A percentile compares a stretch with the other conserved stretches of the same genome.
Conservation (phyloP, 768 basidiomycete genomes). For the Multifurca ochricompacta region DNA sequence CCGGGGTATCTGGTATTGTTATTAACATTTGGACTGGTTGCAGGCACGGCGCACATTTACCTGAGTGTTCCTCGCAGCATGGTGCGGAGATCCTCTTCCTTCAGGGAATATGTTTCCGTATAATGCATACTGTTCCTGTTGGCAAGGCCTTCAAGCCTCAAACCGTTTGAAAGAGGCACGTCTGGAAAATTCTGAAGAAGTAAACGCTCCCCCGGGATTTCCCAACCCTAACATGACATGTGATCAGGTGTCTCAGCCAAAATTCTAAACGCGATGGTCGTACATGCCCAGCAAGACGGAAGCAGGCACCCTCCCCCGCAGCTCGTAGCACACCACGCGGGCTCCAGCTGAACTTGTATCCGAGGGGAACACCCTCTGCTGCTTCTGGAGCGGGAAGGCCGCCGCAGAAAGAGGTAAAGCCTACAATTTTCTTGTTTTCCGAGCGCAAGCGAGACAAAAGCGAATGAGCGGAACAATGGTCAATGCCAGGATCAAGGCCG, state of each 20-base stretch:
- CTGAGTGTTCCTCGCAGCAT: constrained; percentile 81
- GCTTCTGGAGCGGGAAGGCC: constrained; percentile 77
- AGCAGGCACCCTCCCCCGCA: constrained; percentile 64
- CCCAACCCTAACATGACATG: constrained; percentile 31
- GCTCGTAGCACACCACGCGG: constrained; percentile 82
- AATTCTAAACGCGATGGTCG: neutral
- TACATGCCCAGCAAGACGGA: constrained; percentile 51
- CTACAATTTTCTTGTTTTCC: constrained; percentile 48
- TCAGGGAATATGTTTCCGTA: constrained; percentile 53
- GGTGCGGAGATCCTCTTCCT: constrained; percentile 41
- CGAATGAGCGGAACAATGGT: constrained; percentile 79
- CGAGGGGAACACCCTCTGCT: constrained; percentile 52
- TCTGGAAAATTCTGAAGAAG: constrained; percentile 51
- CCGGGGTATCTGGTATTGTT: constrained; percentile 64
- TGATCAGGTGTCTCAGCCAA: neutral
- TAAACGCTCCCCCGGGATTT: constrained; percentile 46
- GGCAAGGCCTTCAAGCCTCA: constrained; percentile 74
- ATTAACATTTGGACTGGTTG: neutral
- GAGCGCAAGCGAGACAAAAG: constrained; percentile 47
- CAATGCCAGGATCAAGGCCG: constrained; percentile 83
- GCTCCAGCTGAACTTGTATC: constrained; percentile 95
- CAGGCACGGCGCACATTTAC: constrained; percentile 29
- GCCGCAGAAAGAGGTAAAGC: constrained; percentile 89
- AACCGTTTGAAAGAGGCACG: constrained; percentile 55
- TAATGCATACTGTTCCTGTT: constrained; percentile 80